Conservation (phyloP, 148 eudicot genomes). For the Drosera capensis region DNA sequence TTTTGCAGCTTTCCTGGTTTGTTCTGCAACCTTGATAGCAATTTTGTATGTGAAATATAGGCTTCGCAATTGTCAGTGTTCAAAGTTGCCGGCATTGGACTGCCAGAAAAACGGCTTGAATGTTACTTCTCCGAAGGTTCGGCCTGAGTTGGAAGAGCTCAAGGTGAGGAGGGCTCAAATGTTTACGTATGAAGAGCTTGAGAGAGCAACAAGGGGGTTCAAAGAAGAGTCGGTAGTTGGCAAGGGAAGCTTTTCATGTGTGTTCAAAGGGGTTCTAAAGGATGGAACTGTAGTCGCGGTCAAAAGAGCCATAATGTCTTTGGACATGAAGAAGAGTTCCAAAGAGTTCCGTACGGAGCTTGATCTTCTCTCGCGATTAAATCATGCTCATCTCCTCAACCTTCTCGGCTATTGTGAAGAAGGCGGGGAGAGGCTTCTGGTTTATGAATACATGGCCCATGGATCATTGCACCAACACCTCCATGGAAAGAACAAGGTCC, state of each 20-base stretch:
- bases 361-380: constrained; percentile 62
- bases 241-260: constrained; percentile 89
- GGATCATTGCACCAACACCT: constrained; percentile 83
- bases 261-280: constrained; percentile 64
- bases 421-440: constrained; percentile 72
- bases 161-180: constrained; percentile 53
- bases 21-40: constrained; percentile 38
- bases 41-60: constrained; percentile 49
- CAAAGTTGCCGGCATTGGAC: constrained; percentile 47
- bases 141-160: constrained; percentile 55
- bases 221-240: constrained; percentile 77
- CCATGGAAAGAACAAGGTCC: constrained; percentile 43
- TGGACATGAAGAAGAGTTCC: constrained; percentile 64
- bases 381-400: constrained; percentile 82
- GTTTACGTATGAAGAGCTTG: constrained; percentile 66
- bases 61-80: too few relatives aligned
- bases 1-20: constrained; percentile 50
- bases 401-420: constrained; percentile 91
- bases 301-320: constrained; percentile 63
- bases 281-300: constrained; percentile 78
- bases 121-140: constrained; percentile 19
- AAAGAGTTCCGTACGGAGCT: constrained; percentile 84
- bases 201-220: constrained; percentile 59
- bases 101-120: constrained; percentile 16
- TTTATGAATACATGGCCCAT: constrained; percentile 94